Percentiles rank a stretch among this genome's conserved stretches.
Evolutionary conservation across 768 basidiomycete genomes (phyloP).

Genomic region (Inosperma sp.): DNA sequence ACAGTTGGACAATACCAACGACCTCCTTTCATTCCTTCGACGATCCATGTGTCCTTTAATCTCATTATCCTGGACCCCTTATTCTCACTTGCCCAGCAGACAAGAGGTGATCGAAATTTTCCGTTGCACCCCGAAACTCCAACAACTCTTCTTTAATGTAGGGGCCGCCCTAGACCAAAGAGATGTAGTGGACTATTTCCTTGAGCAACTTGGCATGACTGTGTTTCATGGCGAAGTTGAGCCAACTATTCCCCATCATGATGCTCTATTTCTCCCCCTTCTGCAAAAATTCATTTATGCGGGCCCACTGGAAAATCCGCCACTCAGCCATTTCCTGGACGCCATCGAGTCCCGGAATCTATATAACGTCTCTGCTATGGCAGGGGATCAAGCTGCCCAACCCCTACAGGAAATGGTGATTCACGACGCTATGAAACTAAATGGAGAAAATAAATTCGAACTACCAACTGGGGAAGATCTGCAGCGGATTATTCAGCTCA

Average conservation of each 20-base stretch:
- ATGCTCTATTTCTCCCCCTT: not conserved
- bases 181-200: not conserved
- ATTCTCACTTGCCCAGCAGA: not conserved
- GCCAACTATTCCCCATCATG: too few species aligned
- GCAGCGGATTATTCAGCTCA: not conserved
- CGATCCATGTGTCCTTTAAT: not conserved
- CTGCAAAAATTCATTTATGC: not conserved
- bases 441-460: not conserved
- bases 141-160: not conserved
- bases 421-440: not conserved
- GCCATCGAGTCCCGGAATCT: not conserved
- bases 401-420: too few species aligned
- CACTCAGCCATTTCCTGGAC: not conserved
- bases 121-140: not conserved
- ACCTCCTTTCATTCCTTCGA: not conserved
- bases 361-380: too few species aligned
- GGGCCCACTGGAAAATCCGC: not conserved
- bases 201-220: not conserved
- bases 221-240: too few species aligned
- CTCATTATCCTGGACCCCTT: not conserved
- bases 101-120: not conserved
- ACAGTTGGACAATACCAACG: too few species aligned
- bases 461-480: not conserved
- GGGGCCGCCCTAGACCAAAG: too few species aligned
- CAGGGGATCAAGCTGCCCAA: not conserved